These are phyloP conservation scores for Clavulina sp. DNA, from an alignment of 768 basidiomycete genomes.

Conservation along the genomic window DNA sequence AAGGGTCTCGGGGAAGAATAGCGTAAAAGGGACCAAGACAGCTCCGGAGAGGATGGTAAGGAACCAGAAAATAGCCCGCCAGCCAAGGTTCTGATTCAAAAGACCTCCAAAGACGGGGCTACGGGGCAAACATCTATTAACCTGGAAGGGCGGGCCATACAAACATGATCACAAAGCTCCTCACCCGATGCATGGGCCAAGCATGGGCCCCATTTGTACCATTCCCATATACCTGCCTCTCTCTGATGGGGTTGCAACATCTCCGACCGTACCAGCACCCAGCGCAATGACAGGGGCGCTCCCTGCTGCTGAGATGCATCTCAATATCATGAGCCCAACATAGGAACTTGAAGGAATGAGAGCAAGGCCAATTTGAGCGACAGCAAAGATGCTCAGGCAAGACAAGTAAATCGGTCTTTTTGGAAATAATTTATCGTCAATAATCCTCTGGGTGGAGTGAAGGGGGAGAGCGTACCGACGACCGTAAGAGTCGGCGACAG, in stretches of 20 bases:
- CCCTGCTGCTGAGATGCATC: conserved; percentile 63
- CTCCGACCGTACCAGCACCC: conserved; percentile 61
- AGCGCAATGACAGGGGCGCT: conserved; percentile 65
- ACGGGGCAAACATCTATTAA: background rate
- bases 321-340: conserved; percentile 65
- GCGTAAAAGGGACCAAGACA: conserved; percentile 30
- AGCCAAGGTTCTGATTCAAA: background rate
- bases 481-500: conserved; percentile 47
- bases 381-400: conserved; percentile 43
- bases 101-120: conserved; percentile 2
- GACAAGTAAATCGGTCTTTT: conserved; percentile 24
- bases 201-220: conserved; percentile 44
- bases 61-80: conserved; percentile 47
- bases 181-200: conserved; percentile 25
- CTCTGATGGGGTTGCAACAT: conserved; percentile 56
- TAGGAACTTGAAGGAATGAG: conserved; percentile 40
- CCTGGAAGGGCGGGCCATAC: background rate
- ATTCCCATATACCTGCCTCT: conserved; percentile 58
- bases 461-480: conserved; percentile 22
- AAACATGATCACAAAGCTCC: conserved; percentile 1
- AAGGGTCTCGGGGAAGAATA: conserved; percentile 32
- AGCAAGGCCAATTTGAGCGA: conserved; percentile 48
- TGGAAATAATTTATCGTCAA: background rate
- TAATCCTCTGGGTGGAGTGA: background rate
- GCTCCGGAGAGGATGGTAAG: conserved; percentile 30